These are phyloP conservation scores for Geotrichum australiense DNA, from an alignment of 1,139 yeast genomes.

Conservation along the genomic window DNA sequence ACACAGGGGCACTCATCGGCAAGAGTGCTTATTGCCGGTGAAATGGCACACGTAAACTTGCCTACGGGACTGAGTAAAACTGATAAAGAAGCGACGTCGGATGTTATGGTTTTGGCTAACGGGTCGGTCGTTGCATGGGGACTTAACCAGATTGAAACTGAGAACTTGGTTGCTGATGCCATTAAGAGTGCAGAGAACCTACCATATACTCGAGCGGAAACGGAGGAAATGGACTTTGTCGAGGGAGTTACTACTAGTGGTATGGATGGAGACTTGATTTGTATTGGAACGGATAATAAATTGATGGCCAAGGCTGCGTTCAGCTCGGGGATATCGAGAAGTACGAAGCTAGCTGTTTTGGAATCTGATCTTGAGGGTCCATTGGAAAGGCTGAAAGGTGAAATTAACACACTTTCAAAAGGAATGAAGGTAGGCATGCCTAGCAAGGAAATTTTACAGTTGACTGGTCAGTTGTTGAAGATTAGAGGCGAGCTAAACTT, in stretches of 20 bases:
- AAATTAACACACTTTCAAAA: slow-evolving; percentile 58
- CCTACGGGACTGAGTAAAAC: slow-evolving; percentile 36
- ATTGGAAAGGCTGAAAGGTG: slow-evolving; percentile 51
- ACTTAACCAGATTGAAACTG: slow-evolving; percentile 44
- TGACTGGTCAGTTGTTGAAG: slow-evolving; percentile 68
- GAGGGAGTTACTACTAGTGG: slow-evolving; percentile 37
- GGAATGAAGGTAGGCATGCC: slow-evolving; percentile 50
- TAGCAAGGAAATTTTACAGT: slow-evolving; percentile 56
- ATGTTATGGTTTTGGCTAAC: slow-evolving; percentile 57
- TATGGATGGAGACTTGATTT: slow-evolving; percentile 63
- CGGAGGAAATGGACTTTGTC: slow-evolving; percentile 84
- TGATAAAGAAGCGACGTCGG: slow-evolving; percentile 30
- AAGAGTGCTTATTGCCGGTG: slow-evolving; percentile 56
- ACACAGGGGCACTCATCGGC: slow-evolving; percentile 36
- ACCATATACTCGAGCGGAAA: slow-evolving; percentile 49
- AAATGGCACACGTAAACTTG: slow-evolving; percentile 47
- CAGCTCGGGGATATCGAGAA: slow-evolving; percentile 78
- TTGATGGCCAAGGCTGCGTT: slow-evolving; percentile 79
- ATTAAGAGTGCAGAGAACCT: slow-evolving; percentile 44
- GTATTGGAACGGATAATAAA: slow-evolving; percentile 51
- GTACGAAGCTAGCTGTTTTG: slow-evolving; percentile 74
- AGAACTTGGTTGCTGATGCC: slow-evolving; percentile 40
- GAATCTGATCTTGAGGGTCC: slow-evolving; percentile 68
- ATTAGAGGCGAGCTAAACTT: slow-evolving; percentile 75
- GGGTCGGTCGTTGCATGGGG: slow-evolving; percentile 87